Percentiles rank a stretch among this genome's conserved stretches.
Conservation (phyloP, 257 asterid species). For the Penstemon barbatus region DNA sequence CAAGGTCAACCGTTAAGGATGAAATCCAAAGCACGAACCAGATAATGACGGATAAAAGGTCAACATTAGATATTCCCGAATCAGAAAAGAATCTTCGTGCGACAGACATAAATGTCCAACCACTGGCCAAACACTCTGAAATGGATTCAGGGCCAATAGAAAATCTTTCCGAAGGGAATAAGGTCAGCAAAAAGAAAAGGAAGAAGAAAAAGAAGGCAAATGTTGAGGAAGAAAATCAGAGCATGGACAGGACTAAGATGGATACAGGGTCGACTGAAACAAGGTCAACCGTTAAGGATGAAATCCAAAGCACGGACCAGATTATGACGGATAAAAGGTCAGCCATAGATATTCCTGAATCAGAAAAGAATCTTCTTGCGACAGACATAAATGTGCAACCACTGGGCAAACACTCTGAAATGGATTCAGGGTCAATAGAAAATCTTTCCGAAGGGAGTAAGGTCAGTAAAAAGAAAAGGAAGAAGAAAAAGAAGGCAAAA, state of each 20-base stretch:
- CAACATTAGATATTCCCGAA: neutral
- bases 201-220: neutral
- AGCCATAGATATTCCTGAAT: neutral
- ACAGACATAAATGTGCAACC: conserved; percentile 22
- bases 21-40: conserved; percentile 7
- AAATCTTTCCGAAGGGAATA: conserved; percentile 3
- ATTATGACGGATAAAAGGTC: too few relatives aligned
- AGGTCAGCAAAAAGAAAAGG: too few relatives aligned
- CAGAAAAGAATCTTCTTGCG: conserved; percentile 14
- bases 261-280: conserved; percentile 27
- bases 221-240: conserved; percentile 17
- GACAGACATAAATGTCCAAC: conserved; percentile 12
- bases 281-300: too few relatives aligned
- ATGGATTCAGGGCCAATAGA: conserved; percentile 26
- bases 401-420: conserved; percentile 29
- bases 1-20: neutral
- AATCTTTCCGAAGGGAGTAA: conserved; percentile 27
- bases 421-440: conserved; percentile 25
- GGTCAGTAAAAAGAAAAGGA: conserved; percentile 24
- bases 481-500: conserved; percentile 21
- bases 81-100: conserved; percentile 2
- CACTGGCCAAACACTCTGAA: conserved; percentile 32
- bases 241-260: conserved; percentile 30
- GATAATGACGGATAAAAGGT: neutral
- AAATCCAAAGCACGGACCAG: too few relatives aligned